A percentile compares a stretch with the other conserved stretches of the same genome.
These are phyloP conservation scores for Vicia villosa DNA, from an alignment of 306 rosid genomes.

Conservation along the genomic window DNA sequence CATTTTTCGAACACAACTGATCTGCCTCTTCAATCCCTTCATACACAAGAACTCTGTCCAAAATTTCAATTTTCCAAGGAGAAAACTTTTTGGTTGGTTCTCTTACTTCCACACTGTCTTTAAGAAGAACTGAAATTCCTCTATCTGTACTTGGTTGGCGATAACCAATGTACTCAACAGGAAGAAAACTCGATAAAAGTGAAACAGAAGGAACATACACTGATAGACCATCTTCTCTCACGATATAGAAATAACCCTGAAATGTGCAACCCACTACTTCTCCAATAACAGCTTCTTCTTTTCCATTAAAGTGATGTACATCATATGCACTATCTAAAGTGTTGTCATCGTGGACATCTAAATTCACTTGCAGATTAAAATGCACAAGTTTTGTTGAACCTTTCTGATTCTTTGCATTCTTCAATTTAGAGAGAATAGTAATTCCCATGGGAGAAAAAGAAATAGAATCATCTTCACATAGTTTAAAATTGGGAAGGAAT, in stretches of 20 bases:
- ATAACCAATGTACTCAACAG: slow-evolving; percentile 63
- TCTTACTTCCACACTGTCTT: slow-evolving; percentile 52
- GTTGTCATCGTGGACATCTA: slow-evolving; percentile 63
- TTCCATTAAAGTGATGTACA: slow-evolving; percentile 45
- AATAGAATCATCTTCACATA: slow-evolving; percentile 61
- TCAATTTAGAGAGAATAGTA: slow-evolving; percentile 61
- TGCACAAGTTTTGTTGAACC: slow-evolving; percentile 70
- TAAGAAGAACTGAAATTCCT: slow-evolving; percentile 47
- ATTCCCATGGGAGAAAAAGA: slow-evolving; percentile 85
- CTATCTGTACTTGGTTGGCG: slow-evolving; percentile 48
- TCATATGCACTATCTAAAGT: slow-evolving; percentile 48
- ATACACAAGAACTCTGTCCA: slow-evolving; percentile 84
- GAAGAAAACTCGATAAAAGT: slow-evolving; percentile 61
- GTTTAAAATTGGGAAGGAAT: slow-evolving; percentile 61
- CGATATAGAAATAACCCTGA: slow-evolving; percentile 79
- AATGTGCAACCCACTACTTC: slow-evolving; percentile 87
- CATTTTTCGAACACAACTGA: slow-evolving; percentile 78
- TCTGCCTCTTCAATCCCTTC: slow-evolving; percentile 83
- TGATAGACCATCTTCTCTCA: slow-evolving; percentile 75
- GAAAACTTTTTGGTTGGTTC: slow-evolving; percentile 50
- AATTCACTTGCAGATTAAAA: slow-evolving; percentile 58
- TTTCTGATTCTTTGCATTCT: slow-evolving; percentile 42
- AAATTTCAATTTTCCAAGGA: slow-evolving; percentile 78
- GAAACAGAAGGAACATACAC: slow-evolving; percentile 81
- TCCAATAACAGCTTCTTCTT: slow-evolving; percentile 60